Evolutionary conservation across 2,329 filamentous ascomycete species (phyloP), one percentile per base, ranked within the genome.

Genomic region (Amauroascus verrucosus): DNA sequence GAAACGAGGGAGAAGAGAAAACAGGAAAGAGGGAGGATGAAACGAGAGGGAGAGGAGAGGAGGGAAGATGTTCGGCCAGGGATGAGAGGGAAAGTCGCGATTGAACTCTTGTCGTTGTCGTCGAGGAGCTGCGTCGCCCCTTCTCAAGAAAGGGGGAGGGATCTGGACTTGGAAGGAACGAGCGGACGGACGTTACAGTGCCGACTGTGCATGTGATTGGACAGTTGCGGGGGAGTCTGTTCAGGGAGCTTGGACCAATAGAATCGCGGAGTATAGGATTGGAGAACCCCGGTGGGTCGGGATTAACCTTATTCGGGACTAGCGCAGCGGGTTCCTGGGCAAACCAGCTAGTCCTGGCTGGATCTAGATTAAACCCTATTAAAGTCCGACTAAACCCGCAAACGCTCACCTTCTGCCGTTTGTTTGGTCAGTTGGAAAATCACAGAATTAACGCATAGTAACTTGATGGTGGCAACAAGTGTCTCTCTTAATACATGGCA

Each of bases 171-270:
- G n/a, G n/a, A n/a, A n/a, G n/a, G 48, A 22, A 22, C 18, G 20
- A 24, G 11, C 4, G 38, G 28, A 41, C 9, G 14, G 24, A 43
- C 24, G 48, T 20, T 43, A 30, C n/a, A n/a, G 32, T n/a, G 32
- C 46, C n/a, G 18, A 13, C 22, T 20, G 26, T 14, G 18, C 50
- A 38, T 46, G 50, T 52, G 50, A 52, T 28, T 52, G 50, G 48
- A 9, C 38, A 28, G 16, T 2, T 43, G 16, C 26, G 24, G 30
- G 48, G 24, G 30, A 38, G 48, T 22, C 38, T 30, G 33, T 20
- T 18, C 45, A 50, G 35, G 38, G 18, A 52, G 50, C 50, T 52
- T 38, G 40, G 50, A 14, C 50, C 50, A 52, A 46, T 52, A 28
- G n/a, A 9, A 52, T 7, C 14, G 22, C 50, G 40, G 18, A 9